phyloP scores from a whole-genome alignment of 148 eudicot species.

The Rhododendron ovatum region DNA sequence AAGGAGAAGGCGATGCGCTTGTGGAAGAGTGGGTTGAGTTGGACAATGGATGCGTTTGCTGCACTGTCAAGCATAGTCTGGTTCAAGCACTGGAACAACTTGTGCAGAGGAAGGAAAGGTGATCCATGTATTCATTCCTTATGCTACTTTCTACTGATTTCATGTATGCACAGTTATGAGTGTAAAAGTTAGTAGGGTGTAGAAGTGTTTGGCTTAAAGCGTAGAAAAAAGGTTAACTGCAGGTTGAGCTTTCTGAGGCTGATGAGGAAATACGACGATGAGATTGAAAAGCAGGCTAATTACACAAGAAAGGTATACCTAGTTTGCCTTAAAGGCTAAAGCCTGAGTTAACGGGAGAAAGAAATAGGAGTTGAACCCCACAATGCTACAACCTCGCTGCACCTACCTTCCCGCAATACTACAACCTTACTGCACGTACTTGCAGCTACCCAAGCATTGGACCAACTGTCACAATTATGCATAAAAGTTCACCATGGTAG shows the following conservation, averaged over 20 bases:
- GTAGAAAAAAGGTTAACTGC: not conserved
- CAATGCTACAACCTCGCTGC: not conserved
- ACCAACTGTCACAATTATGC: not conserved
- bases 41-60: constrained; percentile 91
- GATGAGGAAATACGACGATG: not conserved
- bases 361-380: not conserved
- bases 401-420: not conserved
- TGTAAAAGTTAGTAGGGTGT: not conserved
- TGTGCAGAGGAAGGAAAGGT: constrained; percentile 82
- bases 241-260: not conserved
- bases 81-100: constrained; percentile 98
- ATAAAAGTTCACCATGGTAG: not conserved
- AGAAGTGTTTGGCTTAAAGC: not conserved
- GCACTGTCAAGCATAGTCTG: constrained; percentile 90
- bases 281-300: not conserved
- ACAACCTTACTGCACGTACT: not conserved
- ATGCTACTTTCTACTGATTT: not conserved
- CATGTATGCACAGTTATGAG: not conserved
- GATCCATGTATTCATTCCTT: not conserved
- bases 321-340: not conserved
- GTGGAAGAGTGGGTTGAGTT: constrained; percentile 98
- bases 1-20: constrained; percentile 77
- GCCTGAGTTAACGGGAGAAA: not conserved
- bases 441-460: not conserved
- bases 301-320: not conserved